A percentile compares a stretch with the other conserved stretches of the same genome.
phyloP scores from a whole-genome alignment of 2,329 filamentous ascomycete genomes.

The Grosmannia clavigera region DNA sequence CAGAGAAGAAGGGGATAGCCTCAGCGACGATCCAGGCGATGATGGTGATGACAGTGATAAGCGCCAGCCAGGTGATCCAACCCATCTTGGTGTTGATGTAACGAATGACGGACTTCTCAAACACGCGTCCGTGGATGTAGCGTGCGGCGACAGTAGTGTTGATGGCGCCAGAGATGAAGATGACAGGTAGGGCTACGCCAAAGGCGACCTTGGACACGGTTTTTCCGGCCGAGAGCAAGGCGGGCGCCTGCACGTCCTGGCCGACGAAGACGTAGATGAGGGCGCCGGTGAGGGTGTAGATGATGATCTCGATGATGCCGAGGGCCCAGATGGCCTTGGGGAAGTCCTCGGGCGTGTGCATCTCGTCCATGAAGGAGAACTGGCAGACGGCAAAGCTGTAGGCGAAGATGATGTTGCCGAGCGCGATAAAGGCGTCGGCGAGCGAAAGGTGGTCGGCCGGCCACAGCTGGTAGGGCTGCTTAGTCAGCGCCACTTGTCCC shows the following conservation, averaged over 20 bases:
- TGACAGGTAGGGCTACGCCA: conserved; percentile 58
- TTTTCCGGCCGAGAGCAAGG: conserved; percentile 50
- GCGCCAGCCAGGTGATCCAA: conserved; percentile 39
- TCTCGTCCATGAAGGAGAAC: conserved; percentile 41
- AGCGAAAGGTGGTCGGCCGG: conserved; percentile 33
- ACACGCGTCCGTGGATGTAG: conserved; percentile 34
- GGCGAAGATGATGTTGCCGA: conserved; percentile 60
- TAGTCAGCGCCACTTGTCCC: conserved; percentile 35
- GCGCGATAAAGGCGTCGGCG: conserved; percentile 43
- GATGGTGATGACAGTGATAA: conserved; percentile 46
- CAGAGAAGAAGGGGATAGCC: conserved; percentile 60
- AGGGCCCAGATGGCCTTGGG: conserved; percentile 47
- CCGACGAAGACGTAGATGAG: conserved; percentile 24
- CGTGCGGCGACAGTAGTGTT: conserved; percentile 22
- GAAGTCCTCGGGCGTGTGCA: conserved; percentile 35
- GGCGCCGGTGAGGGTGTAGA: conserved; percentile 5
- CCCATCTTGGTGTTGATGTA: conserved; percentile 36
- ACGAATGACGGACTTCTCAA: conserved; percentile 27
- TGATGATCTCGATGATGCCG: conserved; percentile 30
- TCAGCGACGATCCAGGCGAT: conserved; percentile 60
- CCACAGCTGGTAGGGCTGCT: conserved; percentile 23
- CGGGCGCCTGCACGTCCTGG: conserved; percentile 48
- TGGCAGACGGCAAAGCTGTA: conserved; percentile 46
- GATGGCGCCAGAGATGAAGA: conserved; percentile 51
- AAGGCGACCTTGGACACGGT: conserved; percentile 54